Conservation (phyloP, 306 rosid species). For the Rosa rugosa region DNA sequence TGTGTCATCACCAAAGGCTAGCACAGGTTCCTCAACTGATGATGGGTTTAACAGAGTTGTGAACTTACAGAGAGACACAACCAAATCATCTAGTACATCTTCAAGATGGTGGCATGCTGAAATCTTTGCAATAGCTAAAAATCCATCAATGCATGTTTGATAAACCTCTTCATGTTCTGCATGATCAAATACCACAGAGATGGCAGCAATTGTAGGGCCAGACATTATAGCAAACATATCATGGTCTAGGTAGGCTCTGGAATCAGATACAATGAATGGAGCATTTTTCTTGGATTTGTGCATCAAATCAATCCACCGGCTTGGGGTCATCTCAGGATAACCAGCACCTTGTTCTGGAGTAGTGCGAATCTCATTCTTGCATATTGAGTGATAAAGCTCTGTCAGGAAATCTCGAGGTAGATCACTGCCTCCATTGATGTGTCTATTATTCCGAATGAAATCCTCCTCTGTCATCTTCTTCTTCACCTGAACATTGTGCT, state of each 20-base stretch:
- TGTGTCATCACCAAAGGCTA: constrained; percentile 90
- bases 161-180: constrained; percentile 92
- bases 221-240: constrained; percentile 99
- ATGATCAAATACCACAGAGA: constrained; percentile 96
- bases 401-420: constrained; percentile 86
- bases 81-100: constrained; percentile 97
- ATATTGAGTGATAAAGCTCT: constrained; percentile 86
- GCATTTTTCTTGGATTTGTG: constrained; percentile 82
- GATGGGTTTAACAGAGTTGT: constrained; percentile 89
- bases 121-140: constrained; percentile 91
- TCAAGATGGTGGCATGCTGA: constrained; percentile 98
- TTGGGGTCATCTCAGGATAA: constrained; percentile 94
- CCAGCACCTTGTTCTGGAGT: constrained; percentile 93
- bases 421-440: constrained; percentile 88
- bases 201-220: constrained; percentile 98
- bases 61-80: constrained; percentile 95
- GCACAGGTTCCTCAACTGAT: constrained; percentile 82
- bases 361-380: constrained; percentile 95
- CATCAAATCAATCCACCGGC: constrained; percentile 96
- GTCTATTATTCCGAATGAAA: constrained; percentile 86
- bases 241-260: constrained; percentile 84
- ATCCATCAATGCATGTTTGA: constrained; percentile 96
- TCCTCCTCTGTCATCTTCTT: constrained; percentile 99
- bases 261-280: constrained; percentile 85
- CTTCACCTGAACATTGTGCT: constrained; percentile 94